These are phyloP conservation scores for Xenosphaeropsis pyriputrescens DNA, from an alignment of 2,329 filamentous ascomycete genomes.

Conservation along the genomic window DNA sequence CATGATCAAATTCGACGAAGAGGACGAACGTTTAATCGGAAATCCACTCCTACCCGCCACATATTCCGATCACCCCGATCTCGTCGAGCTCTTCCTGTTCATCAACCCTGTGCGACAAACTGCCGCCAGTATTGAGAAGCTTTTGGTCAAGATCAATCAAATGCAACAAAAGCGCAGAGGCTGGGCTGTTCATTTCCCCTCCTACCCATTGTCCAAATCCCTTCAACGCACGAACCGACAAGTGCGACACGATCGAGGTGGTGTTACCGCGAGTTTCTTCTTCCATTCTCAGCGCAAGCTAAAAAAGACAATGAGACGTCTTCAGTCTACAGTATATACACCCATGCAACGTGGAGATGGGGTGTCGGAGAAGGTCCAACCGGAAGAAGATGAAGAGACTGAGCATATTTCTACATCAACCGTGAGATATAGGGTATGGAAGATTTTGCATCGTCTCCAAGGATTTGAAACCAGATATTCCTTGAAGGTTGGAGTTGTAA, in stretches of 20 bases:
- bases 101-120: constrained; percentile 38
- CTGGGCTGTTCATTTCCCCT: constrained; percentile 31
- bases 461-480: constrained; percentile 43
- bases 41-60: constrained; percentile 28
- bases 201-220: constrained; percentile 37
- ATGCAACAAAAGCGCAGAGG: constrained; percentile 27
- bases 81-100: constrained; percentile 38
- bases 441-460: constrained; percentile 33
- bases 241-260: constrained; percentile 42
- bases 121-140: constrained; percentile 28
- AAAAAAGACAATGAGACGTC: constrained; percentile 17
- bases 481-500: constrained; percentile 37
- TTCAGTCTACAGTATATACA: constrained; percentile 18
- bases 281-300: constrained; percentile 18
- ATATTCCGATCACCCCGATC: constrained; percentile 30
- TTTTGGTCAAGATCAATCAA: constrained; percentile 29
- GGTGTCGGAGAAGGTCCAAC: constrained; percentile 22
- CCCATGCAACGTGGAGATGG: constrained; percentile 15
- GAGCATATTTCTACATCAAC: constrained; percentile 21
- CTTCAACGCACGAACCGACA: constrained; percentile 38
- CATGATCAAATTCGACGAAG: constrained; percentile 29
- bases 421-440: constrained; percentile 32
- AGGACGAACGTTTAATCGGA: constrained; percentile 29
- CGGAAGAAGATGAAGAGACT: constrained; percentile 23
- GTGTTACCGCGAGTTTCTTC: constrained; percentile 35